phyloP scores from a whole-genome alignment of 768 basidiomycete genomes.

The Aureoboletus auriporus region DNA sequence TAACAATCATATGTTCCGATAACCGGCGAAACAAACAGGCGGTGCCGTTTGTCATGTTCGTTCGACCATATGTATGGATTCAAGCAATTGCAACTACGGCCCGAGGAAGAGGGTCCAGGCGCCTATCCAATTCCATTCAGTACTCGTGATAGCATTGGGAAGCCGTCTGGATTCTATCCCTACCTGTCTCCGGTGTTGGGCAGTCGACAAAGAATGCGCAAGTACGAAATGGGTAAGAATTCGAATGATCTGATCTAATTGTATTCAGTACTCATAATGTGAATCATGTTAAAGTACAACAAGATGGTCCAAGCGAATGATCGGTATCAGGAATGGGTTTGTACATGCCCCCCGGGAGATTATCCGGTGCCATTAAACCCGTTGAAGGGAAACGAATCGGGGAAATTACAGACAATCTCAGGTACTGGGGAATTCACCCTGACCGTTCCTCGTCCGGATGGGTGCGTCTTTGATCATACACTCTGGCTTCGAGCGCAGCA shows the following conservation, averaged over 20 bases:
- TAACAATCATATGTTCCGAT: no score
- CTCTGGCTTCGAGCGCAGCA: not conserved
- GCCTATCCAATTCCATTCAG: slow-evolving; percentile 17
- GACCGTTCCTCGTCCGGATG: not conserved
- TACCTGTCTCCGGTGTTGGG: slow-evolving; percentile 9
- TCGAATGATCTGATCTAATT: no score
- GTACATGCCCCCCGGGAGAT: slow-evolving; percentile 3
- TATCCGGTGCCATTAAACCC: slow-evolving; percentile 7
- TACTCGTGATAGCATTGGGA: slow-evolving; percentile 2
- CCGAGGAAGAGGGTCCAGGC: slow-evolving; percentile 15
- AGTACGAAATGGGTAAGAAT: slow-evolving; percentile 10
- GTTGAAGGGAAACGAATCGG: slow-evolving; percentile 1
- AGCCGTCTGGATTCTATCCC: slow-evolving; percentile 18
- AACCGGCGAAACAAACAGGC: no score
- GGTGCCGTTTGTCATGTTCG: no score
- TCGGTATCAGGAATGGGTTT: slow-evolving; percentile 16
- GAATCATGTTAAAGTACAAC: slow-evolving; percentile 3
- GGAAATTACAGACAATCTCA: not conserved
- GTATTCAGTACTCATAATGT: not conserved
- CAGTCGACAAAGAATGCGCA: not conserved
- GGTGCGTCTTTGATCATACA: slow-evolving; percentile 7
- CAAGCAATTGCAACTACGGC: not conserved
- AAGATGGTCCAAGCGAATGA: slow-evolving; percentile 5
- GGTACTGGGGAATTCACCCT: slow-evolving; percentile 8
- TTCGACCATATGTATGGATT: not conserved